Evolutionary conservation across 306 rosid genomes (phyloP).

Genomic region (Elaeagnus macrophylla): DNA sequence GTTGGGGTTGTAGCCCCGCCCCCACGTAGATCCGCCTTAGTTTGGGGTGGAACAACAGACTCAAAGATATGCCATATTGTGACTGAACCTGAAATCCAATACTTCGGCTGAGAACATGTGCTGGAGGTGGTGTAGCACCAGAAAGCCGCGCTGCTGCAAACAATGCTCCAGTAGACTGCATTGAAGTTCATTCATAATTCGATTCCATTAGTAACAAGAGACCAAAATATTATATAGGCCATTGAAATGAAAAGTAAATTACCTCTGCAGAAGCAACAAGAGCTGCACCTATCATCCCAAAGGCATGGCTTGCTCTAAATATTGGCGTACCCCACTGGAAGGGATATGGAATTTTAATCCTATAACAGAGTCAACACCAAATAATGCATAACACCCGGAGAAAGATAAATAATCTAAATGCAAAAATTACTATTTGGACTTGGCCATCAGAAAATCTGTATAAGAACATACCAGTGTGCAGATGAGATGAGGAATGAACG

Average conservation of each 20-base stretch:
- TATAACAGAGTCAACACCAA: conserved; percentile 26
- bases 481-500: conserved; percentile 54
- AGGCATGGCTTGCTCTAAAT: conserved; percentile 86
- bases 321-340: conserved; percentile 97
- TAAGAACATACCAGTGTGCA: conserved; percentile 64
- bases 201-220: conserved; percentile 4
- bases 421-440: background rate
- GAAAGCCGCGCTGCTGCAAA: conserved; percentile 91
- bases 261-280: conserved; percentile 91
- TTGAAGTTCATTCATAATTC: background rate
- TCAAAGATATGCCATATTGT: background rate
- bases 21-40: too few species aligned
- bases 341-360: conserved; percentile 80
- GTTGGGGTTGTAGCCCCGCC: too few species aligned
- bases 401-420: conserved; percentile 6
- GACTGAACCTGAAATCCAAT: conserved; percentile 69
- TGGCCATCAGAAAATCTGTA: conserved; percentile 1
- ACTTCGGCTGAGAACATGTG: conserved; percentile 68
- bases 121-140: conserved; percentile 97
- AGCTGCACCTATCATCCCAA: conserved; percentile 96
- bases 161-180: conserved; percentile 82
- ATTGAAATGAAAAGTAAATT: background rate
- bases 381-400: background rate
- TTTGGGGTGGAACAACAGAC: background rate
- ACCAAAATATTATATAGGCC: too few species aligned